Conservation (phyloP, 805 yeast species). For the Lipomyces sp. region DNA sequence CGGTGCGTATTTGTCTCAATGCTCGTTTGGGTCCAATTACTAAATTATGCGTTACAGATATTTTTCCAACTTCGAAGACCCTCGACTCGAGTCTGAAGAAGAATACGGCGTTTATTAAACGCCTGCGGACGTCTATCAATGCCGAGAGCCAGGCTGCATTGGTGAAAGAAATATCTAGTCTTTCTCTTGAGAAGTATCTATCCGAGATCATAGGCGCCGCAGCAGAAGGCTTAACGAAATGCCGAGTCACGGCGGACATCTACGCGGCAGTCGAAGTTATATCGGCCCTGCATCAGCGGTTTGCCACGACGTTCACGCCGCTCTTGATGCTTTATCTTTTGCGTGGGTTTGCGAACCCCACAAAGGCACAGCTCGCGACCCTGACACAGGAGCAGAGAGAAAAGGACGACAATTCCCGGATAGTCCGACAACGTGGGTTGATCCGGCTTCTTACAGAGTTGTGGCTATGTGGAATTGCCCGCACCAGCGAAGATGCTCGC, state of each 20-base stretch:
- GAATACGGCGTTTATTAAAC: slow-evolving; percentile 73
- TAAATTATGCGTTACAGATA: slow-evolving; percentile 6
- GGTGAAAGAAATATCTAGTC: slow-evolving; percentile 57
- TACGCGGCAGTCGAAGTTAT: slow-evolving; percentile 62
- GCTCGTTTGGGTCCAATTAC: not conserved
- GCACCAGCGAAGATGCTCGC: slow-evolving; percentile 45
- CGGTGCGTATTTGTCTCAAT: not conserved
- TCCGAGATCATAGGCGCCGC: slow-evolving; percentile 64
- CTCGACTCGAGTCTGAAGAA: slow-evolving; percentile 76
- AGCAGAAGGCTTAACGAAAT: slow-evolving; percentile 57
- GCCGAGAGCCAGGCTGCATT: slow-evolving; percentile 50
- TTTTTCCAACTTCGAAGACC: slow-evolving; percentile 20
- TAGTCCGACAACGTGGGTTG: slow-evolving; percentile 46
- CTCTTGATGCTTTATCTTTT: slow-evolving; percentile 23
- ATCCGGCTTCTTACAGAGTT: slow-evolving; percentile 57
- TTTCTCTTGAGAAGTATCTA: slow-evolving; percentile 70
- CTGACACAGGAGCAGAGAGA: slow-evolving; percentile 36
- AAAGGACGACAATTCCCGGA: slow-evolving; percentile 47
- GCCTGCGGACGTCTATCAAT: slow-evolving; percentile 55
- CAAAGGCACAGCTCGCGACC: slow-evolving; percentile 26
- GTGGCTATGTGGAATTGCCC: slow-evolving; percentile 54
- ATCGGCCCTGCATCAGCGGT: slow-evolving; percentile 75
- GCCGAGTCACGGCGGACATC: slow-evolving; percentile 56
- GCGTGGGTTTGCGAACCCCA: slow-evolving; percentile 31
- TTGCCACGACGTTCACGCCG: slow-evolving; percentile 50